A percentile compares a stretch with the other conserved stretches of the same genome.
Evolutionary conservation across 305 asterid species (phyloP).

Genomic region (Ajuga reptans): DNA sequence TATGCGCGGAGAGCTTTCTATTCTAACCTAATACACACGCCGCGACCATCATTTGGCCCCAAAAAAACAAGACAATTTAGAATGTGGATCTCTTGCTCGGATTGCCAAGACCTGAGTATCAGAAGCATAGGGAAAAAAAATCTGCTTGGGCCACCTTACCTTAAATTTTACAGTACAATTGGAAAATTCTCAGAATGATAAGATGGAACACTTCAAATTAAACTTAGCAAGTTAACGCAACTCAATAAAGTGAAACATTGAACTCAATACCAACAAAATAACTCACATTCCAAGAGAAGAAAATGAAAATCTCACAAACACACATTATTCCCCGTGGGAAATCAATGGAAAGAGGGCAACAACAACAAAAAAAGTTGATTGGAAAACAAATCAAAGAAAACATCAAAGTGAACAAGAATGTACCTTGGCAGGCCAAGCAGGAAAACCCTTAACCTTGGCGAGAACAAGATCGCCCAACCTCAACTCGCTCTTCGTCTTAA

Average conservation of each 20-base stretch:
- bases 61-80: not conserved
- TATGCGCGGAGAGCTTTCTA: not conserved
- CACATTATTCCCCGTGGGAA: not conserved
- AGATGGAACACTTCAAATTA: conserved; percentile 12
- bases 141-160: not conserved
- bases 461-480: conserved; percentile 88
- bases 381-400: not conserved
- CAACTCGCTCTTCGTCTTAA: conserved; percentile 45
- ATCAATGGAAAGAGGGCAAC: not conserved
- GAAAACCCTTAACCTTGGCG: conserved; percentile 78
- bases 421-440: conserved; percentile 96
- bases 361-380: not conserved
- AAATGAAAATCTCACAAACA: not conserved
- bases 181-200: not conserved
- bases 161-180: not conserved
- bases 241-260: not conserved
- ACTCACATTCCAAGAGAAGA: not conserved
- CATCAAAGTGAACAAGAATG: conserved; percentile 14
- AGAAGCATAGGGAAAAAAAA: not conserved
- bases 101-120: not conserved
- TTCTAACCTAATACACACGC: not conserved
- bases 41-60: not conserved
- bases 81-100: not conserved
- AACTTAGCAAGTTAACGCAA: conserved; percentile 17
- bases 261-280: conserved; percentile 2